Conservation (phyloP, 2,329 filamentous ascomycete genomes). For the Rhynchosporium agropyri region DNA sequence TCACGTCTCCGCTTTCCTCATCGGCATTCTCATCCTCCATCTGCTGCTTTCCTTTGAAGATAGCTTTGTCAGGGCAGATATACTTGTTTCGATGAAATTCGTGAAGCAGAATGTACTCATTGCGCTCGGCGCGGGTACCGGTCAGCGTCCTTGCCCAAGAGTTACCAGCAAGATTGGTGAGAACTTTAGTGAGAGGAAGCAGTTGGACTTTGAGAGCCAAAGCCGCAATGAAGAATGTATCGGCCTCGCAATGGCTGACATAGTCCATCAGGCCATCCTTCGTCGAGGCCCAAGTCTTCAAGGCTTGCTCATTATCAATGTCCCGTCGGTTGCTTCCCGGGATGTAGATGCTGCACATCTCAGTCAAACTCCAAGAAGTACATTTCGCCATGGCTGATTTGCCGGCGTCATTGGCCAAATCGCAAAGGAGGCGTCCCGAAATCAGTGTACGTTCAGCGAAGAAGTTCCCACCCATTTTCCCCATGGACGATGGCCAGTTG, state of each 20-base stretch:
- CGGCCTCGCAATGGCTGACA: constrained; percentile 88
- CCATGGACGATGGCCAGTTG: constrained; percentile 85
- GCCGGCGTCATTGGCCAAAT: constrained; percentile 93
- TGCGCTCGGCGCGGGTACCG: constrained; percentile 93
- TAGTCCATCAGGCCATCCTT: constrained; percentile 91
- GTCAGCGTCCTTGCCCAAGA: constrained; percentile 97
- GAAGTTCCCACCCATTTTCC: constrained; percentile 83
- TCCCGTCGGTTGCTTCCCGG: constrained; percentile 68
- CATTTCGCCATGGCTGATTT: constrained; percentile 98
- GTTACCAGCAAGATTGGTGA: constrained; percentile 96
- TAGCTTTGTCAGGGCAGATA: constrained; percentile 94
- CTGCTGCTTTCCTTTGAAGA: constrained; percentile 73
- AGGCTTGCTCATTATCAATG: constrained; percentile 81
- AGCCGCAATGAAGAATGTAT: constrained; percentile 94
- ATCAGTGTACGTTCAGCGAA: constrained; percentile 92
- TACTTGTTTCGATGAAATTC: constrained; percentile 97
- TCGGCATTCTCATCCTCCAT: constrained; percentile 70
- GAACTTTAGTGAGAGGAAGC: constrained; percentile 87
- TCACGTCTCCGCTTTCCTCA: constrained; percentile 72
- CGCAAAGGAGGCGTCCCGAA: constrained; percentile 86
- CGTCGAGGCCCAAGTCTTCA: constrained; percentile 84
- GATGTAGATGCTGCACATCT: constrained; percentile 94
- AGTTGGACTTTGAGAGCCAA: constrained; percentile 88
- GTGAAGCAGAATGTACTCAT: constrained; percentile 98
- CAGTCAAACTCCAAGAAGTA: constrained; percentile 95